Evolutionary conservation across 352 stramenopile genomes (phyloP), one percentile per base, ranked within the genome.

Genomic region (Phytopythium helicoides): DNA sequence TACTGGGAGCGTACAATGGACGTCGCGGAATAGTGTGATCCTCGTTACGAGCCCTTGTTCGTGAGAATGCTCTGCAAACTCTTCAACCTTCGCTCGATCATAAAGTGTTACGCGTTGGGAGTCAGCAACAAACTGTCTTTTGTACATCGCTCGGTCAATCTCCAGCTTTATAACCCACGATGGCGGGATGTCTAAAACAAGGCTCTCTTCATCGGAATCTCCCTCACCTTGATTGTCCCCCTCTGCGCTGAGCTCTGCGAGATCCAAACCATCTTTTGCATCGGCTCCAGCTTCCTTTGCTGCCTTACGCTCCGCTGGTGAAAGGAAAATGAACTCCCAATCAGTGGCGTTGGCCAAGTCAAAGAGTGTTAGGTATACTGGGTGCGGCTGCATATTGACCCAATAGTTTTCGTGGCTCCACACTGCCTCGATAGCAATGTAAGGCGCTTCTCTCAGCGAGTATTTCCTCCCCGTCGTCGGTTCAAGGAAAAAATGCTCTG

Each of bases 341-440:
- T 92, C 74, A 1, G 82, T 89, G 36, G 73, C 64, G 52, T 97
- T 94, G 3, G 56, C 52, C 40, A 97, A 58, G 57, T 98, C 88
- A 51, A 93, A 90, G 4, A 86, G 62, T 15, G 69, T 91, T n/a
- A 83, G 76, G 15, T 66, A 50, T 31, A 92, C 70, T 0, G 68
- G 66, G 19, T 88, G 82, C 31, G 72, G 66, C 55, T 96, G 89
- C 84, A 97, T 97, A 70, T 98, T 98, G 18, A 98, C 85, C 89
- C 91, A 98, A 58, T 94, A 98, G 64, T 98, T 98, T 51, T 95
- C 84, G 54, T 97, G 68, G 60, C 97, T 98, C 76, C 92, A 99
- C 2, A 98, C 74, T 18, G 63, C 83, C 60, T 97, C 92, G 7
- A 98, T 81, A 31, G 53, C 57, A 4, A 72, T 53, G 70, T 98